Base-by-base conservation (phyloP, 306 rosid species). In the Rosa chinensis region DNA sequence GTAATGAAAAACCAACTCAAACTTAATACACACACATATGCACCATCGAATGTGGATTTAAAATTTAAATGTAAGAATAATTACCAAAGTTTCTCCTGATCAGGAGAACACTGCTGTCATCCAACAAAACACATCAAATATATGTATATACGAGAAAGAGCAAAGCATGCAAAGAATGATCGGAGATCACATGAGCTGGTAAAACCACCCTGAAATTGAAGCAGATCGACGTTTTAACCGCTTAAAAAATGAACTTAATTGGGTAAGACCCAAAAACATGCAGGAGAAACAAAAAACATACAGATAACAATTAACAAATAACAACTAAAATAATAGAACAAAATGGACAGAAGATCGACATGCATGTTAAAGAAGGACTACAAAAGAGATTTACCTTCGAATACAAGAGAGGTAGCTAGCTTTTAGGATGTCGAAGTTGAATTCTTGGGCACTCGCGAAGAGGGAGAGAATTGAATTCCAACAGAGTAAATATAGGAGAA, bases 131-230 rank as follows among this genome's bases (percentile, higher is more conserved):
- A 49, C 16, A 72, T 49, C 8, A 37, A 18, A 16, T 35, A 73
- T 18, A 73, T 37, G 10, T 14, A 35, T 11, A 44, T 4, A 69
- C 8, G 7, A 47, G 56, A 52, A 32, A 48, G 25, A 49, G 61
- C 61, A 49, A 48, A 72, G 61, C 75, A 72, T 72, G 61, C 61
- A 72, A 49, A 50, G 76, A 8, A 74, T 39, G 67, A 40, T 55
- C 10, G 49, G 52, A 39, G 77, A 73, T 21, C 4, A 73, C 20
- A 18, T 10, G 20, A 32, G 77, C 45, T 35, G 32, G 35, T 37
- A 53, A 73, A 73, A 10, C 48, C 75, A 14, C 61, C 45, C 39
- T 17, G 25, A 20, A 20, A 71, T 71, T 7, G 25, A 16, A 35
- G 55, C 47, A 10, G 40, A 43, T 52, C 77, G 77, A 35, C 37